phyloP scores from a whole-genome alignment of 257 asterid genomes.

The Anisodus acutangulus region DNA sequence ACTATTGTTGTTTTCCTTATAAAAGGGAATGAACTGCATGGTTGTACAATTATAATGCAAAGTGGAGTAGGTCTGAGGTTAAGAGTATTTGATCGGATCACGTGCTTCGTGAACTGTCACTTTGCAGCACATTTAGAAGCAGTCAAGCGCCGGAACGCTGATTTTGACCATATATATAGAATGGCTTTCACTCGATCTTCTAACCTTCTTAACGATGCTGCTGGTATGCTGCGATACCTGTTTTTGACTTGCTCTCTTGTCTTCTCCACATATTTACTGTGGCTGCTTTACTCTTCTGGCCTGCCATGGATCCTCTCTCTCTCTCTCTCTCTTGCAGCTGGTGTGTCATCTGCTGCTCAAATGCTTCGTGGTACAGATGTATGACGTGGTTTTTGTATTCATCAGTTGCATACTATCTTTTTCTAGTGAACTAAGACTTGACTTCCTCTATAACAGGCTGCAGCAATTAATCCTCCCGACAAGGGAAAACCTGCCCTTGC shows the following conservation, averaged over 20 bases:
- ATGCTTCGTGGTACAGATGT: conserved; percentile 76
- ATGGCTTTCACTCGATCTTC: conserved; percentile 84
- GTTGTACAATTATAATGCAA: conserved; percentile 47
- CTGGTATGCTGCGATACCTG: conserved; percentile 85
- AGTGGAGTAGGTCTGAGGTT: conserved; percentile 96
- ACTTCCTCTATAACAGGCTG: conserved; percentile 43
- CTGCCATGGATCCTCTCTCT: conserved; percentile 61
- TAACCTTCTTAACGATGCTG: conserved; percentile 59
- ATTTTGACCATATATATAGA: conserved; percentile 83
- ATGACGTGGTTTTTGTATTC: conserved; percentile 32
- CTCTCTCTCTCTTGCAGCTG: conserved; percentile 81
- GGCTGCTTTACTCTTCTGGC: conserved; percentile 77
- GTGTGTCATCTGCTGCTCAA: conserved; percentile 89
- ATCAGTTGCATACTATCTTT: conserved; percentile 22
- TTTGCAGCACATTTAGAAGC: conserved; percentile 99
- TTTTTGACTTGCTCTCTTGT: conserved; percentile 72
- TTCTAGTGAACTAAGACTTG: background rate
- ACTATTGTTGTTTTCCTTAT: background rate
- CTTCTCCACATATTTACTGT: conserved; percentile 72
- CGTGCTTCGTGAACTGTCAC: conserved; percentile 90
- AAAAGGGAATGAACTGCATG: background rate
- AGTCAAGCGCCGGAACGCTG: conserved; percentile 87
- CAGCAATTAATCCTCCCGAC: conserved; percentile 53
- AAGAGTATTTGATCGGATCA: conserved; percentile 86
- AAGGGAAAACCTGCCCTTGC: conserved; percentile 88